Evolutionary conservation across 495 filamentous ascomycete species (phyloP).

Genomic region (Talaromyces liani): DNA sequence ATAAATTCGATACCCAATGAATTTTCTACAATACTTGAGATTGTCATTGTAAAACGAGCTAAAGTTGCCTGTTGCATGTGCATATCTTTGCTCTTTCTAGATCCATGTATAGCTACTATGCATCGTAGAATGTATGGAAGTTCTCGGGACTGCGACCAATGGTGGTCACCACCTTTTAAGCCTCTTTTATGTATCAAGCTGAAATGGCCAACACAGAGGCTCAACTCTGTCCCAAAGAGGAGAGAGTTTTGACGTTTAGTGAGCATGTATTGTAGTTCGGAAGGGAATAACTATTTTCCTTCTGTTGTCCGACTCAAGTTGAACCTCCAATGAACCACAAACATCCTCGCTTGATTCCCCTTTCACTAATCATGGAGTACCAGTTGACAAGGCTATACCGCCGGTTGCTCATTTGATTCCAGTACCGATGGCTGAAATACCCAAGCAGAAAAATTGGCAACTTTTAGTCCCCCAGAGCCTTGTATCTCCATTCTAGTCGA

Average conservation of each 20-base stretch:
- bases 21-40: background rate
- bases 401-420: background rate
- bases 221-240: no score
- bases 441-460: background rate
- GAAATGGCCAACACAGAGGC: no score
- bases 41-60: background rate
- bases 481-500: background rate
- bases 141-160: no score
- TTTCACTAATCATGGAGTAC: background rate
- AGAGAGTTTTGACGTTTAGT: no score
- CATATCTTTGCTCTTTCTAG: no score
- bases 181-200: no score
- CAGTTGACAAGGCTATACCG: background rate
- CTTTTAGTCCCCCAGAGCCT: background rate
- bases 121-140: no score
- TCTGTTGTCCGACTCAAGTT: background rate
- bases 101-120: no score
- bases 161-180: no score
- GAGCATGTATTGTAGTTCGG: background rate
- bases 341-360: background rate
- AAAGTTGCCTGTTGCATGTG: background rate
- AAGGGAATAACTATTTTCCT: background rate
- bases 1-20: slow-evolving; percentile 8
- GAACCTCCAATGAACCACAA: background rate
- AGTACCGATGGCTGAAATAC: background rate